Evolutionary conservation across 805 yeast species (phyloP).

Genomic region (Blastobotrys muscicola): DNA sequence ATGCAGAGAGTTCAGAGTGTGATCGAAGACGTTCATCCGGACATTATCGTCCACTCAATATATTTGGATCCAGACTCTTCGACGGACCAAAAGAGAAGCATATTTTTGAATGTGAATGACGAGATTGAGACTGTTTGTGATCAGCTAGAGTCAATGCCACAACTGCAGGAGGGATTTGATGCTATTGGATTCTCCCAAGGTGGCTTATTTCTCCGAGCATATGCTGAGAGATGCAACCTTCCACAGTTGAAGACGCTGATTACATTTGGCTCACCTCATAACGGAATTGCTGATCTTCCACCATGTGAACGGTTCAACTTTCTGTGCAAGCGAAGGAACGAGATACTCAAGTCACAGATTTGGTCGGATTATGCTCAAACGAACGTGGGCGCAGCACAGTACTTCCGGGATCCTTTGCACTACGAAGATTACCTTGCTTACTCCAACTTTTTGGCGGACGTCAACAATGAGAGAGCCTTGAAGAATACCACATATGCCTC

Average conservation of each 20-base stretch:
- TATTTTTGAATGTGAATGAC: slow-evolving; percentile 50
- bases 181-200: slow-evolving; percentile 80
- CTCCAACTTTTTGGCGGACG: slow-evolving; percentile 51
- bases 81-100: slow-evolving; percentile 44
- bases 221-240: slow-evolving; percentile 47
- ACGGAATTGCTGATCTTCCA: slow-evolving; percentile 63
- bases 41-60: slow-evolving; percentile 43
- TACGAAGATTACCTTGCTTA: slow-evolving; percentile 45
- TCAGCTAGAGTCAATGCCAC: slow-evolving; percentile 38
- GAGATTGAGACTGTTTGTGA: slow-evolving; percentile 50
- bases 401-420: slow-evolving; percentile 53
- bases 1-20: slow-evolving; percentile 39
- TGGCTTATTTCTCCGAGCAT: slow-evolving; percentile 65
- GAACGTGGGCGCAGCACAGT: slow-evolving; percentile 61
- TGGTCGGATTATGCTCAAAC: slow-evolving; percentile 51
- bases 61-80: slow-evolving; percentile 39
- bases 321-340: slow-evolving; percentile 49
- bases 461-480: slow-evolving; percentile 50
- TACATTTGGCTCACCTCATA: slow-evolving; percentile 77
- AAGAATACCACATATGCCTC: slow-evolving; percentile 34
- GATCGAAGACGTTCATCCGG: slow-evolving; percentile 40
- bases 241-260: slow-evolving; percentile 41
- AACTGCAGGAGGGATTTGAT: slow-evolving; percentile 49
- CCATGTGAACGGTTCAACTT: slow-evolving; percentile 46
- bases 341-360: slow-evolving; percentile 46